Base-by-base conservation (phyloP, 495 filamentous ascomycete species). In the Aspergillus steynii region DNA sequence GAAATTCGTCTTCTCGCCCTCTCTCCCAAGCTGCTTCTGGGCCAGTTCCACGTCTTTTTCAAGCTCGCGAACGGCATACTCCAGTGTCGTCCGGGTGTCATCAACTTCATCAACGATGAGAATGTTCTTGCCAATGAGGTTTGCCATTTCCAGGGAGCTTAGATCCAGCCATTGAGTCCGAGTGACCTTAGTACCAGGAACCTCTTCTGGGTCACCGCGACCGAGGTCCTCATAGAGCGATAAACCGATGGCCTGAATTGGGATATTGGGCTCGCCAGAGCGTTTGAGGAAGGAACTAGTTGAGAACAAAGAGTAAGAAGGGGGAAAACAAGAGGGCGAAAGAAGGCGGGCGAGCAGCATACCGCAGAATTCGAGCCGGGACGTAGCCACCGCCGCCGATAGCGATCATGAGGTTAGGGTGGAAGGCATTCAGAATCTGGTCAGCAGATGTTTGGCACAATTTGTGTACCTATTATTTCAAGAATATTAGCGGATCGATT, bases 41-140 rank as follows among this genome's bases (percentile, higher is more conserved):
- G 92, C 92, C 53, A 80, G 67, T 80, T 93, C 85, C n/a, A 98
- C 95, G 69, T 99, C 95, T 82, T 97, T 97, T 80, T 95, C 84
- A 60, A 99, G 82, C 79, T 99, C 95, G 70, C 88, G 86, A 46
- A 99, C 94, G 32, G 96, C 96, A 68, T 98, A 99, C 74, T 98
- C 92, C 53, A 99, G 82, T 5, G 95, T 99, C 14, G 95, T 99
- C 65, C 95, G 85, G 31, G 95, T 98, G 74, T 99, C 95, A 73
- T 99, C 95, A 10, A 99, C 95, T 82, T 99, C 95, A 69, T 99
- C 95, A 5, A 99, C 96, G 63, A 99, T 99, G 52, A 99, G 82
- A 58, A 99, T 90, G 74, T 93, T 92, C 86, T 97, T 97, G 71
- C 95, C 95, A 61, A 99, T 89, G 69, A 99, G 75, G 77, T 91